Base-by-base conservation (phyloP, 257 asterid genomes). In the Handroanthus guayacan region DNA sequence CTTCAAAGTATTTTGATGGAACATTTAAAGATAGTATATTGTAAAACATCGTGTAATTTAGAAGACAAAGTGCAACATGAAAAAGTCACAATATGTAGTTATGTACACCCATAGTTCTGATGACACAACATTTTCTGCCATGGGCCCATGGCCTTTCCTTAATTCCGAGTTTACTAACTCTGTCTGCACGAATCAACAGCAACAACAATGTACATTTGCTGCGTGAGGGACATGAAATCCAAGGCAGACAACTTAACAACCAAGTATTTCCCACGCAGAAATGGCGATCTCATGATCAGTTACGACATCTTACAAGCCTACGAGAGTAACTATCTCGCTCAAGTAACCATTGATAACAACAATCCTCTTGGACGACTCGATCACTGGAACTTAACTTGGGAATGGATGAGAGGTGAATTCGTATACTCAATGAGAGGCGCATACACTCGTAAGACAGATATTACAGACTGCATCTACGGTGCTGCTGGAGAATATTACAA, bases 341-440 rank as follows among this genome's bases (percentile, higher is more conserved):
- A 92, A 62, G 91, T 89, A 47, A 92, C 86, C 16, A 80, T 92
- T 3, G 89, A 84, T 13, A 90, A 89, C 84, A 75, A 63, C n/a
- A 79, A 82, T 72, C 90, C 94, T 0, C 80, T 89, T 0, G 94
- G 97, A 10, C 82, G 92, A 54, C 85, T 89, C 1, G 97, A 92
- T 69, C 91, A 86, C 6, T 92, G 94, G 96, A 92, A 92, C 47
- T 65, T 92, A 62, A 89, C 94, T 5, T 89, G 96, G 90, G 87
- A 91, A 36, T 89, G 96, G 96, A 89, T 84, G 97, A 77, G 90
- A 38, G 86, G 83, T 13, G 94, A 89, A 78, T 91, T 89, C 77
- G 85, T 89, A 6, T 37, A 75, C 60, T 31, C 67, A 2, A 89
- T 91, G 93, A 81, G 62, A 47, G 97, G 96, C 48, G 96, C 94